Evolutionary conservation across 2,329 filamentous ascomycete species (phyloP), one percentile per base, ranked within the genome.

Genomic region (Blastomyces silverae): DNA sequence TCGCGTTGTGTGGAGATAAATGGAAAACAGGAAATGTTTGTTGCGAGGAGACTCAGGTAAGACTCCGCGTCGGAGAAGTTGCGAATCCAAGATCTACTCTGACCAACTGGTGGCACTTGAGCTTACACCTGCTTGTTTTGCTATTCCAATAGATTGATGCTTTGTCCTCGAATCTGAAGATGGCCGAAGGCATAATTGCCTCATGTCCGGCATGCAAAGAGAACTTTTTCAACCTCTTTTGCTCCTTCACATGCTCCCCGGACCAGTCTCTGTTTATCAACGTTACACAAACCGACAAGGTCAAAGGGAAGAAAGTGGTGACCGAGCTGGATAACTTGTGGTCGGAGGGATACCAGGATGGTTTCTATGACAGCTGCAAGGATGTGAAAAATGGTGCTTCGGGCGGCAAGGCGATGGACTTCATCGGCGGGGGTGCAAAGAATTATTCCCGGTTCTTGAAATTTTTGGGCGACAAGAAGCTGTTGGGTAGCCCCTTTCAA

Each of bases 141-240:
- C 7, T 31, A 65, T 46, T 34, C 37, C 22, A 2, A 56, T 72
- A 92, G 89, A 82, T 99, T 64, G 85, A 90, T 71, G 83, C 89
- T 1, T 85, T 99, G 67, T 88, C 90, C 71, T 88, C 85, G 67
- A 95, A 96, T 73, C 84, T 99, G 65, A 89, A 90, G 70, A 91
- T 91, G 28, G 93, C 92, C 1, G 91, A 92, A 71, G 87, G 89
- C 66, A 89, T 99, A 73, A 92, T 99, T 74, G 88, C 92, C 34
- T 91, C 92, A 11, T 99, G 94, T 75, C 94, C 94, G 1, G 94
- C 95, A 42, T 99, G 94, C 84, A 96, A 94, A 78, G 89, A 92
- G 72, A 99, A 99, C 81, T 99, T 99, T 81, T 97, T 91, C 82
- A 96, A 99, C 79, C 83, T 95, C 56, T 99, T 99, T 77, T 99